These are phyloP conservation scores for Aspergillus baeticus DNA, from an alignment of 495 filamentous ascomycete species.

Conservation along the genomic window DNA sequence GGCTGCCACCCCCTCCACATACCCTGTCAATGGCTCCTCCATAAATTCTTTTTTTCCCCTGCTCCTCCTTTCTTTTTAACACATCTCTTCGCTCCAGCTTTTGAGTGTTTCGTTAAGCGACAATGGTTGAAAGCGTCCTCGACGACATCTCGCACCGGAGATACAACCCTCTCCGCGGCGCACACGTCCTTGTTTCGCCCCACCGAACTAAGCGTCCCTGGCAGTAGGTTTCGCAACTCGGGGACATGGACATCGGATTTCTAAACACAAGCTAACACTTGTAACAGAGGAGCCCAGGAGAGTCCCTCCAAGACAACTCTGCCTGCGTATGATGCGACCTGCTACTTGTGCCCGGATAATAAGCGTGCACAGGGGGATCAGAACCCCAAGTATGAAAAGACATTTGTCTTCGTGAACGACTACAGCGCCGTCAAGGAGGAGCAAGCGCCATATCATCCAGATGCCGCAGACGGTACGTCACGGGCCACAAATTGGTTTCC, in stretches of 20 bases:
- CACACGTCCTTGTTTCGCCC: conserved; percentile 90
- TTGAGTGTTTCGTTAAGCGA: background rate
- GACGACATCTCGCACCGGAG: conserved; percentile 96
- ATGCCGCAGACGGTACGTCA: conserved; percentile 48
- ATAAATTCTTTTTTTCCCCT: conserved; percentile 13
- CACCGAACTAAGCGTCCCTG: conserved; percentile 96
- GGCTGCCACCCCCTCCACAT: conserved; percentile 1
- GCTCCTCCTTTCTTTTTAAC: conserved; percentile 1
- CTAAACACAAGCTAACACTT: conserved; percentile 7
- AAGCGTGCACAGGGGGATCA: conserved; percentile 82
- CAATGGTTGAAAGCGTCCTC: conserved; percentile 70
- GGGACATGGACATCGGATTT: background rate
- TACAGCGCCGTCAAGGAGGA: conserved; percentile 96
- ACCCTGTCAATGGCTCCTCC: background rate
- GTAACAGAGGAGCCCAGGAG: conserved; percentile 83
- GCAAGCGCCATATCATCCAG: conserved; percentile 67
- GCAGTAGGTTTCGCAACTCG: conserved; percentile 65
- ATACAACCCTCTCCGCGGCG: conserved; percentile 87
- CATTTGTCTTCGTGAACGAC: conserved; percentile 96
- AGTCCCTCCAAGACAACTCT: conserved; percentile 71
- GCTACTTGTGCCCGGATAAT: conserved; percentile 97
- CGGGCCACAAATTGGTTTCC: background rate
- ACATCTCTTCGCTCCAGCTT: conserved; percentile 13
- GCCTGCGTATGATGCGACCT: conserved; percentile 79
- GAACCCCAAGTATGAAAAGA: conserved; percentile 83